Base-by-base conservation (phyloP, 1,284 basidiomycete species). In the Gymnopus androsaceus region DNA sequence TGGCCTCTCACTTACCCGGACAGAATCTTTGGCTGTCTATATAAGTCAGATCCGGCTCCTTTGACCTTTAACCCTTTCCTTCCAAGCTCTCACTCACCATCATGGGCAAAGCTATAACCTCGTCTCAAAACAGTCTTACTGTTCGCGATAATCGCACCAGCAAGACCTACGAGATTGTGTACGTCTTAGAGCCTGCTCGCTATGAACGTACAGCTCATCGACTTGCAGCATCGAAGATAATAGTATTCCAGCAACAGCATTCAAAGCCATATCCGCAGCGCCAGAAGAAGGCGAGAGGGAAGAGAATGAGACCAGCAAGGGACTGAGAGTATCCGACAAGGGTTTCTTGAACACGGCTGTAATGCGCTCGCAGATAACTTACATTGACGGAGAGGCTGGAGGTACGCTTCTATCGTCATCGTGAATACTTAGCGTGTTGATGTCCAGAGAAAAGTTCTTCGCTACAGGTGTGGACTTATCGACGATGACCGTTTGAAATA, bases 261-360 rank as follows among this genome's bases (percentile, higher is more conserved):
- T 95, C 81, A 94, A 92, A 74, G 70, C 75, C 44, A 83, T 93
- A 61, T 79, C 80, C 37, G 87, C 90, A 1, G 72, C 82, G 1
- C 62, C 72, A 17, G 77, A 75, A 30, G 68, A 76, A 25, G 80
- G 78, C 1, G 90, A 91, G 66, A 77, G 88, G 34, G 81, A 82
- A 51, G 92, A 95, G 78, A 90, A 94, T 68, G 92, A 94, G 74
- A 87, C 87, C 0, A 81, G 85, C 71, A 88, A 84, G 57, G 92
- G 92, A 0, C 70, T 94, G 27, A 80, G 90, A 34, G 82, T 94
- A 12, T 76, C 82, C 34, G 91, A 94, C 75, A 84, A 83, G 71
- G 90, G 90, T 2, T 93, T 90, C 72, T 68, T 92, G 73, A 95
- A 95, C 64, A 95, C 93, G 1, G 91, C 93, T 33, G 90, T 93